phyloP scores from a whole-genome alignment of 129 eudicot species.

The Smallanthus sonchifolius region DNA sequence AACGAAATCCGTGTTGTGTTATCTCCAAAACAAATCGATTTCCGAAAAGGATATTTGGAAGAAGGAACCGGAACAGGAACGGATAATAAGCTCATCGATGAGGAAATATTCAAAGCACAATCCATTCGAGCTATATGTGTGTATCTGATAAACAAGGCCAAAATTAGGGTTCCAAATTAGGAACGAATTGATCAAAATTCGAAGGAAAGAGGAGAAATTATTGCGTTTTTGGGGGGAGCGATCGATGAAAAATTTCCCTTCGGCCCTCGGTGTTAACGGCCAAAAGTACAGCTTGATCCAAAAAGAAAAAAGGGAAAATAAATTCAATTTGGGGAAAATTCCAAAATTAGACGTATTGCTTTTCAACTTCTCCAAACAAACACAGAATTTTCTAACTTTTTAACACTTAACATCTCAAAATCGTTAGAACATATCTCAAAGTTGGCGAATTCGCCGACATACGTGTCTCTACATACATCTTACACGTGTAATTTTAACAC shows the following conservation, averaged over 20 bases:
- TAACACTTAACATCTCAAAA: too few species aligned
- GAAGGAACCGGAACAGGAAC: slow-evolving; percentile 9
- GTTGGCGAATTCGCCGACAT: too few species aligned
- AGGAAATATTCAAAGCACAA: slow-evolving; percentile 25
- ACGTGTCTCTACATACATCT: too few species aligned
- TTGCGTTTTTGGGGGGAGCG: slow-evolving; percentile 1
- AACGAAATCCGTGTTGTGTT: not conserved
- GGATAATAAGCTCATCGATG: slow-evolving; percentile 17
- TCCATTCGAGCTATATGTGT: slow-evolving; percentile 31
- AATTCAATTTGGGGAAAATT: not conserved
- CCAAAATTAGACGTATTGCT: too few species aligned
- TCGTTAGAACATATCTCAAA: too few species aligned
- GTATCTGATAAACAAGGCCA: not conserved
- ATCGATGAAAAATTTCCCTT: slow-evolving; percentile 14
- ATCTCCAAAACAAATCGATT: not conserved
- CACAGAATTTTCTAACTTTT: too few species aligned
- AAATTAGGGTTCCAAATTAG: slow-evolving; percentile 13
- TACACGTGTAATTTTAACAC: too few species aligned
- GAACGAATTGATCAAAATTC: not conserved
- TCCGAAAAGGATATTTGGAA: not conserved
- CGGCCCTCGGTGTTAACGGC: slow-evolving; percentile 31
- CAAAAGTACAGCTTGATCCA: not conserved
- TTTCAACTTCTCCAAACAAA: too few species aligned
- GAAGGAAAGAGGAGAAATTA: not conserved
- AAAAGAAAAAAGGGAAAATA: not conserved